These are phyloP conservation scores for Alternaria dauci DNA, from an alignment of 2,329 filamentous ascomycete species.

Conservation along the genomic window DNA sequence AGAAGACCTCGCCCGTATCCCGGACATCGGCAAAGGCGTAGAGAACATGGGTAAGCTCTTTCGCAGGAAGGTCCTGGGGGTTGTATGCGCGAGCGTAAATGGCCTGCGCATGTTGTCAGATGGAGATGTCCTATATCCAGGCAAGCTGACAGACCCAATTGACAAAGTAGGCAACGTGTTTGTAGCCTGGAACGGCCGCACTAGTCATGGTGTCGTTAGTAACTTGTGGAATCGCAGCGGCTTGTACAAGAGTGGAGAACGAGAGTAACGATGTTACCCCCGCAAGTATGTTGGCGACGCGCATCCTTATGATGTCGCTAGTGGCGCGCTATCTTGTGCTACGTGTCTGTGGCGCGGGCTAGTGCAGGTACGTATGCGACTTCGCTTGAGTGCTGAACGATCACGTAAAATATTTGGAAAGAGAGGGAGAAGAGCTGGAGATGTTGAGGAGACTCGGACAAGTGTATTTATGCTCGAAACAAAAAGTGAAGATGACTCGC, in stretches of 20 bases:
- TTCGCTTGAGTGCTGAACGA: conserved; percentile 16
- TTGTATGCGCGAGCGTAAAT: conserved; percentile 51
- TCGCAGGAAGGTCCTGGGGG: conserved; percentile 46
- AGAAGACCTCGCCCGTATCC: conserved; percentile 49
- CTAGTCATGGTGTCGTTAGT: conserved; percentile 19
- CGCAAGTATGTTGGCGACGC: conserved; percentile 32
- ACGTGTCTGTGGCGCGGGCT: conserved; percentile 33
- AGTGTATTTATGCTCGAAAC: conserved; percentile 5
- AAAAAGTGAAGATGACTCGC: background rate
- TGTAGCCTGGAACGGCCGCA: conserved; percentile 41
- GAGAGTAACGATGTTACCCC: conserved; percentile 33
- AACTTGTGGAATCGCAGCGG: conserved; percentile 34
- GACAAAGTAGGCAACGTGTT: conserved; percentile 50
- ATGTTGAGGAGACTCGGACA: background rate
- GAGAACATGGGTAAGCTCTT: conserved; percentile 49
- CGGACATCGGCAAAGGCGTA: conserved; percentile 52
- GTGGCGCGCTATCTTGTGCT: conserved; percentile 33
- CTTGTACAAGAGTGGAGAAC: conserved; percentile 26
- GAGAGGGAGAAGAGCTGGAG: background rate
- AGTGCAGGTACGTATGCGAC: conserved; percentile 27
- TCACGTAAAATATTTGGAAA: background rate
- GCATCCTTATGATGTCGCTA: conserved; percentile 33
- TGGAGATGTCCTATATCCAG: background rate
- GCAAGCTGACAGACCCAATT: conserved; percentile 44
- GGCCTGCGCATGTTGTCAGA: conserved; percentile 33